Evolutionary conservation across 2,329 filamentous ascomycete genomes (phyloP), one percentile per base, ranked within the genome.

Genomic region (Alternaria arbusti): DNA sequence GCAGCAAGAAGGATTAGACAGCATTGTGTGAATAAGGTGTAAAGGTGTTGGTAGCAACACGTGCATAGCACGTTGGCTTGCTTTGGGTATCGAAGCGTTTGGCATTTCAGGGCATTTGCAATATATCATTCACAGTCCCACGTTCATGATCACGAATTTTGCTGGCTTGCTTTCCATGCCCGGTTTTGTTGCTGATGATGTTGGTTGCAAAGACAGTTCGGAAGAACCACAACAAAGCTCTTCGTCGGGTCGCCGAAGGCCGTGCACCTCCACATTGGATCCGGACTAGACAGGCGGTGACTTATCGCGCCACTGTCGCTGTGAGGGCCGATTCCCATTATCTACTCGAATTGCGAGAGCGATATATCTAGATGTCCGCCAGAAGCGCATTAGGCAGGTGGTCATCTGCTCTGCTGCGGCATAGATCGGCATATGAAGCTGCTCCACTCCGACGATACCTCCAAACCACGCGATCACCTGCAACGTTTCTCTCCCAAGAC

Each of bases 1-100:
- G 67, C 9, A 66, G 63, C 26, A 79, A 80, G 68, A 74, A 63
- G 44, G 77, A 80, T 60, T 80, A 68, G 50, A 51, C 28, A 32
- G 57, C 59, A 58, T 56, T 13, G 20, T 52, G 23, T 47, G 49
- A 52, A 32, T 20, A 56, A 45, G 54, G 58, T 55, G 45, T 55
- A 22, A 52, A 23, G 61, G 65, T 59, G 47, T 66, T 59, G 32
- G 54, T 25, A 58, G 57, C 59, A 62, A 54, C 45, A 63, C 49
- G 45, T 52, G 47, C 47, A 32, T 44, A 50, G 50, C 46, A 51
- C 60, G 30, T 28, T 51, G 56, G 52, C 54, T 61, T 61, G 28
- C 17, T 62, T 52, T 45, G 44, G 15, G 54, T 20, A 62, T 66
- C 26, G 32, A 54, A 65, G 59, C 68, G 58, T 69, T 70, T 25